Conservation (phyloP, 805 yeast genomes). For the Metschnikowia gelsemii region DNA sequence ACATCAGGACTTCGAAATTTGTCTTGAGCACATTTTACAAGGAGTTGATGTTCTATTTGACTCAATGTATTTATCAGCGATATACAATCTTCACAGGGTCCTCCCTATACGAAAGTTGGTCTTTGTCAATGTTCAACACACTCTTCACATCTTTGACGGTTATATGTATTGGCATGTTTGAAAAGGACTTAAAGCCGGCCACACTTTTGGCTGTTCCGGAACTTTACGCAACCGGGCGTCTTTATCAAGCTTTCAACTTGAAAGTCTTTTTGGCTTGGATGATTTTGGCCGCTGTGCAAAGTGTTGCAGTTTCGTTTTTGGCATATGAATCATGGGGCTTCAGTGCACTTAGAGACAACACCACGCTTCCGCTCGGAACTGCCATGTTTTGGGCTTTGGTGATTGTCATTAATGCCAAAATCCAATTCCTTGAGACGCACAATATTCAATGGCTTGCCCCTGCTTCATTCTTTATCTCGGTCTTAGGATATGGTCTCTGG, state of each 20-base stretch:
- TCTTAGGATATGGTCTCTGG: conserved; percentile 86
- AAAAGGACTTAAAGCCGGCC: conserved; percentile 83
- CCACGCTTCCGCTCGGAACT: conserved; percentile 80
- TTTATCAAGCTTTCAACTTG: conserved; percentile 71
- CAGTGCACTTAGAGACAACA: conserved; percentile 64
- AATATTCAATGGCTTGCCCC: conserved; percentile 65
- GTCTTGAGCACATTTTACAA: conserved; percentile 93
- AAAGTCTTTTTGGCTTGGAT: conserved; percentile 75
- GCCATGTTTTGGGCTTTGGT: conserved; percentile 71
- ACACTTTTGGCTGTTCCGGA: conserved; percentile 92
- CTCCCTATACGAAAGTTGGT: conserved; percentile 92
- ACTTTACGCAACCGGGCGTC: conserved; percentile 73
- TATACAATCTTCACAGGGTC: conserved; percentile 89
- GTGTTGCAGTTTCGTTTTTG: conserved; percentile 67
- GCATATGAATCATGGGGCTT: conserved; percentile 71
- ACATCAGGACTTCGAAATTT: conserved; percentile 86
- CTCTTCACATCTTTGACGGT: conserved; percentile 92
- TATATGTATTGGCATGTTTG: conserved; percentile 90
- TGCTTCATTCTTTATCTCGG: conserved; percentile 66
- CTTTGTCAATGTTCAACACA: conserved; percentile 95
- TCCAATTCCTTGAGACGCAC: conserved; percentile 80
- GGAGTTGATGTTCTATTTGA: conserved; percentile 82
- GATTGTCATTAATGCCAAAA: conserved; percentile 70
- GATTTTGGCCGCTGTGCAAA: conserved; percentile 67
- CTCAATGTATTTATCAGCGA: conserved; percentile 85